Conservation (phyloP, 495 filamentous ascomycete genomes). For the Penicillium daleae region DNA sequence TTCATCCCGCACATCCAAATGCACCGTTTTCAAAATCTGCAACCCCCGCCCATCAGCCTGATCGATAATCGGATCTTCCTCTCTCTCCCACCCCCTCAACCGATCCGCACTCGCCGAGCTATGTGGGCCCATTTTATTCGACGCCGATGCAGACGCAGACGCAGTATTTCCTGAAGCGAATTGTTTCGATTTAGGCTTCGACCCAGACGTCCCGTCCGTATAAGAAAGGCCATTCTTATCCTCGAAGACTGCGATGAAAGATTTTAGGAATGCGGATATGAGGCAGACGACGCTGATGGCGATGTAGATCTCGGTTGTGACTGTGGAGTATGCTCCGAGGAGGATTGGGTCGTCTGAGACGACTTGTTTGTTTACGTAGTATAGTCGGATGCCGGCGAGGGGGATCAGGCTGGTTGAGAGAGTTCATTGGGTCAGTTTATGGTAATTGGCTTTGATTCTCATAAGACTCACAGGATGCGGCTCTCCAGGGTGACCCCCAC, state of each 20-base stretch:
- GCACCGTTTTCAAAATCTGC: slow-evolving; percentile 25
- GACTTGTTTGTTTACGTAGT: slow-evolving; percentile 27
- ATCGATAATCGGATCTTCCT: slow-evolving; percentile 21
- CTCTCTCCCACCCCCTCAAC: slow-evolving; percentile 15
- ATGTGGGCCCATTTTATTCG: background rate
- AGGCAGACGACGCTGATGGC: slow-evolving; percentile 29
- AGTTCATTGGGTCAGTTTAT: background rate
- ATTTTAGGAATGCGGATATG: slow-evolving; percentile 38
- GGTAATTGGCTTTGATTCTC: background rate
- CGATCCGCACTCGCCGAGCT: slow-evolving; percentile 5
- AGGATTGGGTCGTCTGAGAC: slow-evolving; percentile 25
- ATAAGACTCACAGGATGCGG: slow-evolving; percentile 33
- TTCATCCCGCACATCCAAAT: slow-evolving; percentile 19
- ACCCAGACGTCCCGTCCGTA: slow-evolving; percentile 21
- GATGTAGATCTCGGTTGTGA: slow-evolving; percentile 32
- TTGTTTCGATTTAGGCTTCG: slow-evolving; percentile 6
- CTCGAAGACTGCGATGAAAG: slow-evolving; percentile 46
- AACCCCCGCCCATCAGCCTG: slow-evolving; percentile 6
- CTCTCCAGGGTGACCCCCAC: slow-evolving; percentile 27
- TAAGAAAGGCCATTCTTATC: slow-evolving; percentile 37
- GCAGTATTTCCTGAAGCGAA: background rate
- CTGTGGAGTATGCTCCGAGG: slow-evolving; percentile 28
- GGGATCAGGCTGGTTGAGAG: slow-evolving; percentile 29
- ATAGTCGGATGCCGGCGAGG: slow-evolving; percentile 27
- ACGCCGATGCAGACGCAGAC: background rate